These are phyloP conservation scores for Baeospora myosura DNA, from an alignment of 1,284 basidiomycete genomes.

Conservation along the genomic window DNA sequence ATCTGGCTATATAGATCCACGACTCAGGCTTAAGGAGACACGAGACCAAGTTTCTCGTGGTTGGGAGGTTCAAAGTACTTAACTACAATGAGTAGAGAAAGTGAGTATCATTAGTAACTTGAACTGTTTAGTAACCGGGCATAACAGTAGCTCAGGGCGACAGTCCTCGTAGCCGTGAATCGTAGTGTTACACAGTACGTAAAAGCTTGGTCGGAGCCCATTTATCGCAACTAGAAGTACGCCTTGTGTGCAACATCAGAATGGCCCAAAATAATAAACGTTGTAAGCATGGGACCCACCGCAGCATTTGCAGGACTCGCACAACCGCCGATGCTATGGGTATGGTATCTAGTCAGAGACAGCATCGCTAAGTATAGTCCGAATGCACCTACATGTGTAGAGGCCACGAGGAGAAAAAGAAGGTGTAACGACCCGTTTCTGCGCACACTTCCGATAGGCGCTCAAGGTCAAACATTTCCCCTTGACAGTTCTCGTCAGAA, in stretches of 20 bases:
- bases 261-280: neutral
- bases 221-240: too few species aligned
- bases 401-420: conserved; percentile 72
- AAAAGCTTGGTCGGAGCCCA: too few species aligned
- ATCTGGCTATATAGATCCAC: too few species aligned
- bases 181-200: too few species aligned
- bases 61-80: too few species aligned
- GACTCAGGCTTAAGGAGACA: too few species aligned
- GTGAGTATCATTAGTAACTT: too few species aligned
- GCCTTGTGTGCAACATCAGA: neutral
- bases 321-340: conserved; percentile 49
- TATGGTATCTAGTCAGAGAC: neutral
- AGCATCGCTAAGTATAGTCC: neutral
- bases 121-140: too few species aligned
- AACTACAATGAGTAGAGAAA: too few species aligned
- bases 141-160: too few species aligned
- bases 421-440: conserved; percentile 53
- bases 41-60: too few species aligned
- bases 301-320: conserved; percentile 67
- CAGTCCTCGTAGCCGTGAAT: too few species aligned
- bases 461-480: conserved; percentile 67
- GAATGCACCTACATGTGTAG: conserved; percentile 49
- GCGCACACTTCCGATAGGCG: conserved; percentile 49
- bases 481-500: conserved; percentile 21
- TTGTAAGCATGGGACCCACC: conserved; percentile 31